Percentiles rank a stretch among this genome's conserved stretches.
Evolutionary conservation across 2,329 filamentous ascomycete genomes (phyloP).

Genomic region (Onygenales sp.): DNA sequence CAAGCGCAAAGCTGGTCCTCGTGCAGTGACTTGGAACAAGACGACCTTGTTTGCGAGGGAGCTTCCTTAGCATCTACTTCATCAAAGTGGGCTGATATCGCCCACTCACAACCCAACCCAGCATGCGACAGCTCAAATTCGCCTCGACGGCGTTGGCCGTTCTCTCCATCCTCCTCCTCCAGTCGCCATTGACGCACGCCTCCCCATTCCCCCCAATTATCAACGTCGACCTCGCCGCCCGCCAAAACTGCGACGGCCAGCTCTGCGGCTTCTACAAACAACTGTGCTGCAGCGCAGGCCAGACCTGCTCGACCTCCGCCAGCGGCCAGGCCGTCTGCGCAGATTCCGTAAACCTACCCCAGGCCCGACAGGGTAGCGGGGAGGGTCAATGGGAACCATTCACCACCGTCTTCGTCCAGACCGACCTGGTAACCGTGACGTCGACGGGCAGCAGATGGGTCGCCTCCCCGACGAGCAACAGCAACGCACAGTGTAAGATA

Average conservation of each 20-base stretch:
- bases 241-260: slow-evolving; percentile 33
- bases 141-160: background rate
- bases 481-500: slow-evolving; percentile 35
- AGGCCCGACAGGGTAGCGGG: slow-evolving; percentile 9
- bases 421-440: slow-evolving; percentile 44
- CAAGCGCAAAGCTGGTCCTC: too few relatives aligned
- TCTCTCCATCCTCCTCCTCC: slow-evolving; percentile 18
- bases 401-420: slow-evolving; percentile 49
- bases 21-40: too few relatives aligned
- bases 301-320: slow-evolving; percentile 42
- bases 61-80: too few relatives aligned
- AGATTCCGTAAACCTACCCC: slow-evolving; percentile 9
- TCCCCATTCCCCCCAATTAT: slow-evolving; percentile 21
- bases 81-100: too few relatives aligned
- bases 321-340: slow-evolving; percentile 41
- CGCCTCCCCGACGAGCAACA: slow-evolving; percentile 15
- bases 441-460: slow-evolving; percentile 42
- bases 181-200: slow-evolving; percentile 19
- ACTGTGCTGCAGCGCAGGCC: slow-evolving; percentile 39
- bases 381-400: slow-evolving; percentile 46
- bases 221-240: slow-evolving; percentile 15
- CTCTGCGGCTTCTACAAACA: slow-evolving; percentile 44
- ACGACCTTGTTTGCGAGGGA: too few relatives aligned
- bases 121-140: background rate
- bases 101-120: background rate